phyloP scores from a whole-genome alignment of 2,329 filamentous ascomycete species.

The Amylocarpus encephaloides region DNA sequence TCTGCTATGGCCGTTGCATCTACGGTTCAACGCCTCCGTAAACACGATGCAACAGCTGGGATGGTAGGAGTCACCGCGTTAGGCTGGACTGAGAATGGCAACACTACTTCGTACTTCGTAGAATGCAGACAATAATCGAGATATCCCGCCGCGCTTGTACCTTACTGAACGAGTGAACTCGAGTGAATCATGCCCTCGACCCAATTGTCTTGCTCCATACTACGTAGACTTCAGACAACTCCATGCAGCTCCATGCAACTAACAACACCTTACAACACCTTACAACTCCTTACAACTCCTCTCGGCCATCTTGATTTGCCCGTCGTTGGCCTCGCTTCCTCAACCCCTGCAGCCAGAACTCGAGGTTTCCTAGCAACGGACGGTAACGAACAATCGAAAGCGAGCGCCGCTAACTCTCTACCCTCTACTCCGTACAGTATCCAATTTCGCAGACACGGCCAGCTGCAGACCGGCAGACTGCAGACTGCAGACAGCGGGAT shows the following conservation, averaged over 20 bases:
- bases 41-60: neutral
- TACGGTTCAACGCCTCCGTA: neutral
- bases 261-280: too few relatives aligned
- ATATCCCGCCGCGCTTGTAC: too few relatives aligned
- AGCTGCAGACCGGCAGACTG: neutral
- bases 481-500: neutral
- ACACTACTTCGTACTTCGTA: neutral
- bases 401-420: neutral
- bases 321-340: neutral
- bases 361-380: neutral
- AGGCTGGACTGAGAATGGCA: neutral
- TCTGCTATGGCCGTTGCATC: neutral
- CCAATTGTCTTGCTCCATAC: too few relatives aligned
- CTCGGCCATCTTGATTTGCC: too few relatives aligned
- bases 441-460: neutral
- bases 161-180: neutral
- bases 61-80: too few relatives aligned
- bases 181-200: too few relatives aligned
- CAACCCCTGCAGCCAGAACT: too few relatives aligned
- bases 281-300: too few relatives aligned
- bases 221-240: too few relatives aligned
- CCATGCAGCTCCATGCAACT: too few relatives aligned
- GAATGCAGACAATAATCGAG: too few relatives aligned
- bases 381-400: conserved; percentile 1
- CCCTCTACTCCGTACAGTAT: too few relatives aligned